These are phyloP conservation scores for Aspergillus puulaauensis DNA, from an alignment of 2,329 filamentous ascomycete genomes.

Conservation along the genomic window DNA sequence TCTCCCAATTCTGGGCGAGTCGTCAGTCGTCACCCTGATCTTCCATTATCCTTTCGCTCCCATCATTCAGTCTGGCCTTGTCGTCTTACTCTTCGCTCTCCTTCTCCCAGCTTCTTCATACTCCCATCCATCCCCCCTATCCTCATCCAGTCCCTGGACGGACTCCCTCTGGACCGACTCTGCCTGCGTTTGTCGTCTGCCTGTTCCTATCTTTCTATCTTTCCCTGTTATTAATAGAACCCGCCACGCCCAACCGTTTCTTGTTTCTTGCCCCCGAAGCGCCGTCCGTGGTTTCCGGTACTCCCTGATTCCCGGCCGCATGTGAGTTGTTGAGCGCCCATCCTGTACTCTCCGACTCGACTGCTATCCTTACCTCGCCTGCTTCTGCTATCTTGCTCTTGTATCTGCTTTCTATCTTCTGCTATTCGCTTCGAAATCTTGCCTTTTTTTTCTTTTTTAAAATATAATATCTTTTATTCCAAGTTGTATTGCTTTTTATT, in stretches of 20 bases:
- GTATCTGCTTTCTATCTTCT: constrained; percentile 6
- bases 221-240: constrained; percentile 22
- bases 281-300: constrained; percentile 12
- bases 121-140: neutral
- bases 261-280: neutral
- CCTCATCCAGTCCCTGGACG: constrained; percentile 12
- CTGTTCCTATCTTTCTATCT: constrained; percentile 6
- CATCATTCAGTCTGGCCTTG: neutral
- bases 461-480: constrained; percentile 6
- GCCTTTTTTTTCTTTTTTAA: neutral
- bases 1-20: constrained; percentile 11
- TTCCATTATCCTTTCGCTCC: constrained; percentile 8
- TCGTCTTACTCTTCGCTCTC: constrained; percentile 14
- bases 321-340: constrained; percentile 14
- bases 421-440: constrained; percentile 4
- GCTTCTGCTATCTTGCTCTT: constrained; percentile 23
- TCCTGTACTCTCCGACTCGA: constrained; percentile 4
- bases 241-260: constrained; percentile 15
- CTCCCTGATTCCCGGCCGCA: constrained; percentile 11
- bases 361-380: constrained; percentile 26
- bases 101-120: constrained; percentile 6
- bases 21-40: too few species aligned
- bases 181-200: constrained; percentile 2
- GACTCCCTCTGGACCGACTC: neutral
- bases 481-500: neutral